Percentiles rank a stretch among this genome's conserved stretches.
phyloP scores from a whole-genome alignment of 2,329 filamentous ascomycete genomes.

The Thermothelomyces thermophilus region DNA sequence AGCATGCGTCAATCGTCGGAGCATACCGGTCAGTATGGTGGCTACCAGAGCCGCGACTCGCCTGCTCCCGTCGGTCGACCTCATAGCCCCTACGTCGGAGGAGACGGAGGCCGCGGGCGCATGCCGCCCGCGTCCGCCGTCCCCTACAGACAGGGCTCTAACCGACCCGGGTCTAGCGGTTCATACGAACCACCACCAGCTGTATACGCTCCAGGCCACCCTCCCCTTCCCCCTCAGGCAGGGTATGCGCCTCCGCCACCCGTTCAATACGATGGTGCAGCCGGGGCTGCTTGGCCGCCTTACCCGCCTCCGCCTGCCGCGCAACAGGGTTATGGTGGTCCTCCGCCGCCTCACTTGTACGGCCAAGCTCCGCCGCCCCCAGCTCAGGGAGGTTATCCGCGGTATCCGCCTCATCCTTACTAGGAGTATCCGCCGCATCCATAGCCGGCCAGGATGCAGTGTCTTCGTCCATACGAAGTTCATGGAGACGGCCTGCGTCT shows the following conservation, averaged over 20 bases:
- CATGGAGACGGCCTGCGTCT: no score
- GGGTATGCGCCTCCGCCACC: conserved; percentile 5
- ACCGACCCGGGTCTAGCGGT: conserved; percentile 42
- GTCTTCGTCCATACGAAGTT: no score
- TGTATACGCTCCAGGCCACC: conserved; percentile 24
- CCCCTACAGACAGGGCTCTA: conserved; percentile 46
- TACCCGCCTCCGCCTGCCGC: conserved; percentile 12
- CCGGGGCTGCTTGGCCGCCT: conserved; percentile 9
- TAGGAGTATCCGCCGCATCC: background rate
- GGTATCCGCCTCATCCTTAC: conserved; percentile 10
- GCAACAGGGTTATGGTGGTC: conserved; percentile 11
- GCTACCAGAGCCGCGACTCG: conserved; percentile 23
- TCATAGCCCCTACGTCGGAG: conserved; percentile 38
- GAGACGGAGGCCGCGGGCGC: conserved; percentile 30
- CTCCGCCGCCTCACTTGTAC: conserved; percentile 12
- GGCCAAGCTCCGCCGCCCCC: conserved; percentile 4
- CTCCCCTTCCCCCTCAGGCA: conserved; percentile 14
- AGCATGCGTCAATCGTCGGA: conserved; percentile 20
- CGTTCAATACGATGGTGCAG: conserved; percentile 13
- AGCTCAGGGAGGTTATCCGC: conserved; percentile 4
- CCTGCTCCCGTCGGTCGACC: conserved; percentile 32
- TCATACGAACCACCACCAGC: conserved; percentile 37
- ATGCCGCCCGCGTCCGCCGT: conserved; percentile 25
- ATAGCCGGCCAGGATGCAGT: no score
- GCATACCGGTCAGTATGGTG: conserved; percentile 16